Evolutionary conservation across 768 basidiomycete genomes (phyloP).

Genomic region (Coprinopsis sp.): DNA sequence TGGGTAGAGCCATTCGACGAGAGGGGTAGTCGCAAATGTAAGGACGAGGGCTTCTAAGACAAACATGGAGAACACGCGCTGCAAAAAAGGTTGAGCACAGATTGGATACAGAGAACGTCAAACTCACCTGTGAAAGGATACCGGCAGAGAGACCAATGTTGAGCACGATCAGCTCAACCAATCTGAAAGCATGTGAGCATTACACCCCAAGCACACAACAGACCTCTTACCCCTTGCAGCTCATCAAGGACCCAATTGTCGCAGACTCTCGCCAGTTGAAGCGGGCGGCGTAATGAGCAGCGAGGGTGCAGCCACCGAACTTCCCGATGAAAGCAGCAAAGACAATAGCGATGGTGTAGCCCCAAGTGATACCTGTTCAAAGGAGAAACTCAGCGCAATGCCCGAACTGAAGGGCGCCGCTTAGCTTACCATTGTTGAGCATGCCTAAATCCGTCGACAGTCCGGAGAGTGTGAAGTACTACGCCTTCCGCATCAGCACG

Average conservation of each 20-base stretch:
- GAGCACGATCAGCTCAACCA: constrained; percentile 93
- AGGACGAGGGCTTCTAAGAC: constrained; percentile 79
- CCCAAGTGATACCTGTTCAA: constrained; percentile 73
- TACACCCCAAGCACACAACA: neutral
- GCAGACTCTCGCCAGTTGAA: constrained; percentile 79
- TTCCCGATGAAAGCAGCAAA: constrained; percentile 80
- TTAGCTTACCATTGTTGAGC: constrained; percentile 58
- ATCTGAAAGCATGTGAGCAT: constrained; percentile 32
- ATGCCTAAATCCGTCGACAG: constrained; percentile 85
- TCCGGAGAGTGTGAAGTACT: constrained; percentile 94
- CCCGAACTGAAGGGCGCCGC: neutral
- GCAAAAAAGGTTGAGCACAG: neutral
- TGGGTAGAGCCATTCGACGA: constrained; percentile 65
- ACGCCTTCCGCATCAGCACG: constrained; percentile 9
- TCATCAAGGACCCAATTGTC: constrained; percentile 90
- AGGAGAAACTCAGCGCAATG: neutral
- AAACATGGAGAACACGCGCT: constrained; percentile 91
- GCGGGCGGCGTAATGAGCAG: constrained; percentile 60
- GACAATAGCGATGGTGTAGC: constrained; percentile 77
- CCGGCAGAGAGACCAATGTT: constrained; percentile 81
- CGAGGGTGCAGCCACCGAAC: constrained; percentile 77
- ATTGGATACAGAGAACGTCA: neutral
- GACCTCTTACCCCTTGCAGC: constrained; percentile 78
- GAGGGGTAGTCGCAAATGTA: constrained; percentile 84
- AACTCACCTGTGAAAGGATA: constrained; percentile 56